Evolutionary conservation across 148 eudicot genomes (phyloP), one percentile per base, ranked within the genome.

Genomic region (Arbutus unedo): DNA sequence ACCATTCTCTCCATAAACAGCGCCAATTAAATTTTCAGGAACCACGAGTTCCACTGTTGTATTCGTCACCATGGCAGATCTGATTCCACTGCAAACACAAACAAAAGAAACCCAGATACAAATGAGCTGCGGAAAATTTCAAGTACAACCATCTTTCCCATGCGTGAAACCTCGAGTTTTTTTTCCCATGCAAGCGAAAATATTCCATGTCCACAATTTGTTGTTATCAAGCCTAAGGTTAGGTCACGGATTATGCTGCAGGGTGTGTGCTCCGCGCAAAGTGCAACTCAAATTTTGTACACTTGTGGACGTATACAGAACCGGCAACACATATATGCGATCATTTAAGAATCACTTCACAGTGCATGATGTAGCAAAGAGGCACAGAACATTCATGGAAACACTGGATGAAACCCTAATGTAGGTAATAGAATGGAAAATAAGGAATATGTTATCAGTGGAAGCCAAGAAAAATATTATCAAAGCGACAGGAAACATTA

Each of bases 1-100:
- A 64, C 92, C 93, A 86, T 91, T 90, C 84, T 92, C 95, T 7
- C 97, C 94, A 83, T 90, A 90, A 50, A 95, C 85, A 59, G 89
- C 89, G 86, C 84, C 86, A 77, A 95, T 78, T 11, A 88, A 85
- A 64, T 80, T 81, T 76, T 91, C 89, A 57, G 98, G 92, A 78
- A 95, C 88, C 77, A 84, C 71, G 49, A 93, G 88, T 81, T 95
- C 97, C 85, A 93, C 87, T 4, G 91, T 89, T 72, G 97, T 88
- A 82, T 91, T 95, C 51, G 91, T 93, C 76, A 93, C 90, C 55
- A 91, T 83, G 59, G 92, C 92, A 1, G 92, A 84, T 89, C 93
- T 86, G 62, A 74, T 87, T 80, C 81, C 88, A 78, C 74, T 70
- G 74, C 74, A 41, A 15, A 38, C 4, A 43, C 74, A 70, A 66